phyloP scores from a whole-genome alignment of 345 rosid species.

The Melastoma malabathricum region DNA sequence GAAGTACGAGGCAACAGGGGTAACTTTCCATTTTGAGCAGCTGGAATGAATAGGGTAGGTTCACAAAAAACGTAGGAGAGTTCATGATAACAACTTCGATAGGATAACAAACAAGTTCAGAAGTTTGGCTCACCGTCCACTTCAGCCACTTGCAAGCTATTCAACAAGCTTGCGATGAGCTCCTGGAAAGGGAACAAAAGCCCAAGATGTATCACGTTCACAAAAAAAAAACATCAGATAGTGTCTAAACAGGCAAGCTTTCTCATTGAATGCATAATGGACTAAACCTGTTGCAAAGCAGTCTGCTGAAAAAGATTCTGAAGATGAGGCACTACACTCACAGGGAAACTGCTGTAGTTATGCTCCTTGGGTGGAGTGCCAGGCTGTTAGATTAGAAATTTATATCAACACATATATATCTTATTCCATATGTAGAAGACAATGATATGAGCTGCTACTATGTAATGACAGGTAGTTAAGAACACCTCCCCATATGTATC shows the following conservation, averaged over 20 bases:
- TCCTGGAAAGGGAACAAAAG: slow-evolving; percentile 41
- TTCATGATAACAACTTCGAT: too few relatives aligned
- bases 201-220: not conserved
- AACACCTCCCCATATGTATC: too few relatives aligned
- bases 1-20: slow-evolving; percentile 51
- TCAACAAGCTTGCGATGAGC: slow-evolving; percentile 51
- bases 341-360: slow-evolving; percentile 22
- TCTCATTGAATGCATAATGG: too few relatives aligned
- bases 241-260: too few relatives aligned
- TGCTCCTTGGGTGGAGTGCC: slow-evolving; percentile 44
- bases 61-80: not conserved
- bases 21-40: slow-evolving; percentile 69
- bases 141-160: slow-evolving; percentile 54
- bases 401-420: too few relatives aligned
- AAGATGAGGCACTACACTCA: slow-evolving; percentile 55
- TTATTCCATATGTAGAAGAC: too few relatives aligned
- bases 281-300: slow-evolving; percentile 70
- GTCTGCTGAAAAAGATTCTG: slow-evolving; percentile 86
- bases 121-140: slow-evolving; percentile 48
- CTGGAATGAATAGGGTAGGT: slow-evolving; percentile 24
- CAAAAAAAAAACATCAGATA: not conserved
- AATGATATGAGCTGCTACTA: too few relatives aligned
- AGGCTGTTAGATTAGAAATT: slow-evolving; percentile 31
- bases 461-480: too few relatives aligned
- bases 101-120: slow-evolving; percentile 1